Evolutionary conservation across 768 basidiomycete species (phyloP).

Genomic region (Suillus tomentosus): DNA sequence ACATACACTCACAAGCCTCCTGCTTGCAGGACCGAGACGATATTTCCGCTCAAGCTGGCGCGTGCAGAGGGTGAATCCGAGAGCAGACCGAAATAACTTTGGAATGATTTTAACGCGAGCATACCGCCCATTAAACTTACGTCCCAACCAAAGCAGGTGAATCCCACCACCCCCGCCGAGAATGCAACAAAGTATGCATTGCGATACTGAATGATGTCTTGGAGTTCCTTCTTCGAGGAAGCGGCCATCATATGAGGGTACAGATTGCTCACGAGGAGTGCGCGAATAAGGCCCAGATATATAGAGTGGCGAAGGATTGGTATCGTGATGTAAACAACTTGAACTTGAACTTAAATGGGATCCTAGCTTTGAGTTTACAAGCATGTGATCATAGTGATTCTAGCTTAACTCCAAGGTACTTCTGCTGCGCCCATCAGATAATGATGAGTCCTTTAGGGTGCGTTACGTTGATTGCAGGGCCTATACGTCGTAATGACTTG

Average conservation of each 20-base stretch:
- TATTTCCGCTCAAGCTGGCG: slow-evolving; percentile 36
- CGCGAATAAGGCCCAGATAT: too few species aligned
- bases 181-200: slow-evolving; percentile 38
- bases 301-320: too few species aligned
- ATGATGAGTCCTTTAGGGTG: too few species aligned
- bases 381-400: too few species aligned
- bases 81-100: slow-evolving; percentile 37
- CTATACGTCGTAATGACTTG: too few species aligned
- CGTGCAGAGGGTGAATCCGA: slow-evolving; percentile 23
- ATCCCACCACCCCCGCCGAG: slow-evolving; percentile 34
- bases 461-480: too few species aligned
- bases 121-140: slow-evolving; percentile 39
- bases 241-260: slow-evolving; percentile 14
- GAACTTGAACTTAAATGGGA: too few species aligned
- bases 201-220: slow-evolving; percentile 28
- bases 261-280: too few species aligned
- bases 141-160: slow-evolving; percentile 39
- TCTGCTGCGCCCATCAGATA: too few species aligned
- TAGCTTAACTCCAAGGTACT: too few species aligned
- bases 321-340: too few species aligned
- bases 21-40: slow-evolving; percentile 40
- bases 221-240: slow-evolving; percentile 21
- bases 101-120: slow-evolving; percentile 36
- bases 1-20: slow-evolving; percentile 31
- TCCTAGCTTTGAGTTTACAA: too few species aligned